Conservation (phyloP, 148 eudicot species). For the Camellia lanceoleosa region DNA sequence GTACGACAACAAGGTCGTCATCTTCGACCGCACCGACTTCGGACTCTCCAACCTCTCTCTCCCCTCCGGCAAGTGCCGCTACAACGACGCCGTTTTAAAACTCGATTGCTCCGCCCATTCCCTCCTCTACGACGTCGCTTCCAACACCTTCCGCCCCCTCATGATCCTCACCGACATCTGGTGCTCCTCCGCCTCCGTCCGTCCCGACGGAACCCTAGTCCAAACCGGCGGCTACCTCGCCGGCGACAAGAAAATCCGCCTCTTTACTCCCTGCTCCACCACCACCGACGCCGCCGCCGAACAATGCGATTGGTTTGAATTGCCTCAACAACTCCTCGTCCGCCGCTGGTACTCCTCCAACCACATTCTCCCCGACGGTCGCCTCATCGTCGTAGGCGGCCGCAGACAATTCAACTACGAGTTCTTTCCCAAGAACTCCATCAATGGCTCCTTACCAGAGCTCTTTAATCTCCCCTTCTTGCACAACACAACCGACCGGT, state of each 20-base stretch:
- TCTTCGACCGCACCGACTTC: conserved; percentile 84
- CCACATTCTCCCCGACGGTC: conserved; percentile 67
- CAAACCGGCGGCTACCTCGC: conserved; percentile 74
- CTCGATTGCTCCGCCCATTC: conserved; percentile 80
- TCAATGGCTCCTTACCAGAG: neutral
- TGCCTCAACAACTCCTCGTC: conserved; percentile 27
- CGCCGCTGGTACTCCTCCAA: conserved; percentile 83
- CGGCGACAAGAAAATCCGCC: conserved; percentile 57
- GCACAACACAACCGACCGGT: conserved; percentile 45
- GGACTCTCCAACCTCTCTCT: conserved; percentile 63
- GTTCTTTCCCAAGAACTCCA: conserved; percentile 49
- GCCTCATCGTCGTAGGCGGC: conserved; percentile 73
- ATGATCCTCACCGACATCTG: conserved; percentile 54
- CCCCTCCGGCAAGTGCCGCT: conserved; percentile 32
- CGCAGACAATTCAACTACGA: conserved; percentile 66
- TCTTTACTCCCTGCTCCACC: neutral
- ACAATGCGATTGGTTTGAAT: conserved; percentile 36
- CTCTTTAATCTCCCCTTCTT: conserved; percentile 39
- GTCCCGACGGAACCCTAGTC: conserved; percentile 50
- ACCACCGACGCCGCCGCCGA: too few species aligned
- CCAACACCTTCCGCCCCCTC: conserved; percentile 62
- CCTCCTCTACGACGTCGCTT: conserved; percentile 49
- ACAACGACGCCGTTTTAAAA: conserved; percentile 21
- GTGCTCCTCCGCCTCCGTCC: conserved; percentile 79
- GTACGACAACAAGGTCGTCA: conserved; percentile 50